phyloP scores from a whole-genome alignment of 345 rosid genomes.

The Angophora floribunda region DNA sequence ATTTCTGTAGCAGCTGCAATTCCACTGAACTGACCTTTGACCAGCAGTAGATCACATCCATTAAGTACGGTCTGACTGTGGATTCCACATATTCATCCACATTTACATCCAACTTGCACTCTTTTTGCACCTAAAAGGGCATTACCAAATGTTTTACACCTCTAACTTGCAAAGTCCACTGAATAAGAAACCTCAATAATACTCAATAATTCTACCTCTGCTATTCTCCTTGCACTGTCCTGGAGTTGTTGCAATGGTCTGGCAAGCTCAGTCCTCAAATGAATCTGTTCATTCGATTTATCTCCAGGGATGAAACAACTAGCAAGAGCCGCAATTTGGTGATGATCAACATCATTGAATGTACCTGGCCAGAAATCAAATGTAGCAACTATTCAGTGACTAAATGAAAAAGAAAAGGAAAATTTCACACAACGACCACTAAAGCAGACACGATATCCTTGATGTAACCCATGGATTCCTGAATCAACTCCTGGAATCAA shows the following conservation, averaged over 20 bases:
- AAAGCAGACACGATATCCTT: background rate
- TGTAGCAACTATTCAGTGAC: background rate
- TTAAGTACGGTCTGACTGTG: conserved; percentile 82
- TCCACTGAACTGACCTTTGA: conserved; percentile 54
- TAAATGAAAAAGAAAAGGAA: background rate
- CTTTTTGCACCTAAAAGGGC: conserved; percentile 75
- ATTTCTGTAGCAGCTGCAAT: background rate
- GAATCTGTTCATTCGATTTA: conserved; percentile 80
- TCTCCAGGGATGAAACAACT: conserved; percentile 99
- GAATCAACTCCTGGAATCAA: background rate
- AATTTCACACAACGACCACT: background rate
- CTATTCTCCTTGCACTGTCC: conserved; percentile 93
- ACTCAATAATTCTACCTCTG: conserved; percentile 48
- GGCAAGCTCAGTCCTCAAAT: conserved; percentile 79
- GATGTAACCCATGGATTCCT: background rate
- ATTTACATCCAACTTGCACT: conserved; percentile 84
- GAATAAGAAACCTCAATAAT: background rate
- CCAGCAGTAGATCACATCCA: conserved; percentile 99
- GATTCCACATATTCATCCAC: conserved; percentile 96
- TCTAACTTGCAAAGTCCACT: background rate
- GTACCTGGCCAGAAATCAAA: conserved; percentile 52
- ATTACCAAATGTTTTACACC: background rate
- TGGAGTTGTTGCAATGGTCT: conserved; percentile 94
- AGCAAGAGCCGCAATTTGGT: conserved; percentile 95
- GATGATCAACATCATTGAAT: conserved; percentile 93